Base-by-base conservation (phyloP, 495 filamentous ascomycete genomes). In the Penicillium alfredii region DNA sequence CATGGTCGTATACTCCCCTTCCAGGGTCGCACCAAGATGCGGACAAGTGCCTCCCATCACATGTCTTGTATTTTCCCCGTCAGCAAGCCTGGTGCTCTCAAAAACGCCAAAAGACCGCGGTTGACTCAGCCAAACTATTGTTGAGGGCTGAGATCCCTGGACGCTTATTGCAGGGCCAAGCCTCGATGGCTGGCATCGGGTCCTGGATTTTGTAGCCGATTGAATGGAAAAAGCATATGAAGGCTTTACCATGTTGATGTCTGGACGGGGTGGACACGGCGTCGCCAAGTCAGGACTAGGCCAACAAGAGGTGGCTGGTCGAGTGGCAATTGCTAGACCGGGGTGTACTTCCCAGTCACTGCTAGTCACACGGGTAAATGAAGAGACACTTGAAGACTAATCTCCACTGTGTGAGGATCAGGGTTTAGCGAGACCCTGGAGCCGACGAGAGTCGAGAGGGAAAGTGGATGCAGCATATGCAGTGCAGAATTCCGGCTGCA, bases 71-170 rank as follows among this genome's bases (percentile, higher is more conserved):
- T 15, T 33, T 33, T 20, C 29, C 33, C 33, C 32, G 33, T 40
- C 14, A 8, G 19, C 42, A 27, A 28, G 32, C 35, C 25, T 16
- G 31, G 28, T 31, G 6, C 24, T 10, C 16, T 30, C 31, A 32
- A 40, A 29, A 32, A 30, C 21, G 20, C 16, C 29, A 19, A 13
- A 36, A 19, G 38, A 16, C 48, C 48, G 45, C 48, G 40, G 48
- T 52, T 52, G 48, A 38, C 36, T 44, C 33, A 44, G 32, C 44
- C 38, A 39, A 27, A 14, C 25, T 22, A 35, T 40, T 34, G 35
- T 32, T 21, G 26, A 21, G 15, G 37, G 27, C 16, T 41, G 30
- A 25, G 39, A 33, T 23, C 21, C 24, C 37, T 23, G 37, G 34
- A 32, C 18, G 33, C 33, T 47, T 33, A 25, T 29, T 44, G 19